Percentiles rank a stretch among this genome's conserved stretches.
Evolutionary conservation across 306 rosid genomes (phyloP).

Genomic region (Sindora glabra): DNA sequence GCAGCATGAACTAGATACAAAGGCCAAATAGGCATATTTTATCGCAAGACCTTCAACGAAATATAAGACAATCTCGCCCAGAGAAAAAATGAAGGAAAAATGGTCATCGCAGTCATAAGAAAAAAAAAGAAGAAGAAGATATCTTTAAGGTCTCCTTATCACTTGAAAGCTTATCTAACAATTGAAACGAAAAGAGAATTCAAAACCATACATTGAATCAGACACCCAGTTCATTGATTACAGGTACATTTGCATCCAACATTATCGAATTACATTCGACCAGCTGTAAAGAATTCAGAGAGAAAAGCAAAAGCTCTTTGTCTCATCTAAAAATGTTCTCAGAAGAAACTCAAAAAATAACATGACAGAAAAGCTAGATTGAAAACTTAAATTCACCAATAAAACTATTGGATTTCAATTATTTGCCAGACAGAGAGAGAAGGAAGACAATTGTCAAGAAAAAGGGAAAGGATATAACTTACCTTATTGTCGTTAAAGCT

Average conservation of each 20-base stretch:
- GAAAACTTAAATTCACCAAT: background rate
- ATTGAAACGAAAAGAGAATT: background rate
- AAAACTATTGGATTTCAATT: background rate
- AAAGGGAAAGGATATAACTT: conserved; percentile 1
- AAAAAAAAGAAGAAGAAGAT: no score
- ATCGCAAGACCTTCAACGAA: background rate
- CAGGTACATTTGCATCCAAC: background rate
- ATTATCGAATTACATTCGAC: background rate
- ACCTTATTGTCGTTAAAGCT: conserved; percentile 14
- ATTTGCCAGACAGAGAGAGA: background rate
- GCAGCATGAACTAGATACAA: background rate
- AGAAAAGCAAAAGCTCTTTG: background rate
- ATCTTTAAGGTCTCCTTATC: background rate
- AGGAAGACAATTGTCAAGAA: background rate
- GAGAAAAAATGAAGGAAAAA: background rate
- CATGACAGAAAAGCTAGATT: background rate
- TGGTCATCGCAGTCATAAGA: background rate
- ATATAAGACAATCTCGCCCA: background rate
- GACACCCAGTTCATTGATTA: background rate
- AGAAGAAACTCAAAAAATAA: background rate
- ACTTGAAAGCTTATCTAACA: background rate
- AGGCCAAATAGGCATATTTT: background rate
- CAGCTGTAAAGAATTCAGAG: background rate
- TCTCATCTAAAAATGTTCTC: background rate
- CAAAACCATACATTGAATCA: background rate